Evolutionary conservation across 495 filamentous ascomycete genomes (phyloP).

Genomic region (Penicillium herquei): DNA sequence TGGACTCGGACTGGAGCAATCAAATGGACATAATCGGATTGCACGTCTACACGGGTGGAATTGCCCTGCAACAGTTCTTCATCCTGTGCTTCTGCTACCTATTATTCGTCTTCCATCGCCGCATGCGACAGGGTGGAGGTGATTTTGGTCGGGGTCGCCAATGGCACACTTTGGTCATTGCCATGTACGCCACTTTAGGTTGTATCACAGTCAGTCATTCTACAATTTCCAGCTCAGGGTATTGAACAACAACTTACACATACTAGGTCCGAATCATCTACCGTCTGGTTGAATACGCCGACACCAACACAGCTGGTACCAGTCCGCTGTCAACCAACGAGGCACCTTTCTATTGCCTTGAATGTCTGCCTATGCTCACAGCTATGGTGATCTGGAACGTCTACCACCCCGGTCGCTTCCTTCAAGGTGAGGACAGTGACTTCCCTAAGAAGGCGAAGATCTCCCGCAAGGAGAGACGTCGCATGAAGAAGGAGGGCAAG

Average conservation of each 20-base stretch:
- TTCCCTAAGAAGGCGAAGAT: constrained; percentile 14
- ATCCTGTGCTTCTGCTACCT: constrained; percentile 47
- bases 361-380: constrained; percentile 55
- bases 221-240: too few relatives aligned
- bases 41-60: constrained; percentile 56
- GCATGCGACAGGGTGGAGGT: constrained; percentile 25
- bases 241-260: not conserved
- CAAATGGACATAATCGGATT: constrained; percentile 36
- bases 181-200: constrained; percentile 34
- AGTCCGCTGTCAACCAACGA: constrained; percentile 43
- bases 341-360: constrained; percentile 50
- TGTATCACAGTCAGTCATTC: constrained; percentile 19
- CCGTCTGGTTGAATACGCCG: constrained; percentile 54
- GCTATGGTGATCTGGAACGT: constrained; percentile 46
- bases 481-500: constrained; percentile 5
- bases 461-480: constrained; percentile 13
- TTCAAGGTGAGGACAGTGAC: constrained; percentile 41
- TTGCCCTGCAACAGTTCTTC: constrained; percentile 55
- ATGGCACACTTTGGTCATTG: constrained; percentile 7
- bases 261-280: constrained; percentile 52
- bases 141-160: constrained; percentile 1
- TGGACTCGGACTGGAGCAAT: constrained; percentile 7
- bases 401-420: constrained; percentile 49
- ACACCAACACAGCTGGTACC: constrained; percentile 31
- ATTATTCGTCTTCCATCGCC: constrained; percentile 39